Evolutionary conservation across 441 rosid species (phyloP).

Genomic region (Gossypium davidsonii): DNA sequence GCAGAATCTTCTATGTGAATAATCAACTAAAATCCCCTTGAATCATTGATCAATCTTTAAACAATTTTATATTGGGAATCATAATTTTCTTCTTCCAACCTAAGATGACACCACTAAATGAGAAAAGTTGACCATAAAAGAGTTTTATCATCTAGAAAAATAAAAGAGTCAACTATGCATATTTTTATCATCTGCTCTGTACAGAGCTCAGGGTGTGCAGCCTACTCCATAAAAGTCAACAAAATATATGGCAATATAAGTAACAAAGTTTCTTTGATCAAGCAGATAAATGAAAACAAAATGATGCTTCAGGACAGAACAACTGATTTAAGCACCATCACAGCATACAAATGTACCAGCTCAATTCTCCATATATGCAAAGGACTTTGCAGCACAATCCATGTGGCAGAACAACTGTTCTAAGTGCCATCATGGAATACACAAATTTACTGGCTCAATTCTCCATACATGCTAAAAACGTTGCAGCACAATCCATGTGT

Average conservation of each 20-base stretch:
- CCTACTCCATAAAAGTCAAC: neutral
- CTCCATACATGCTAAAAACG: neutral
- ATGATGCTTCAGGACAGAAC: neutral
- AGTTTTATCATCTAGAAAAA: neutral
- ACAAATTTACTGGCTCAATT: neutral
- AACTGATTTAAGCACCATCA: neutral
- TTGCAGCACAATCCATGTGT: neutral
- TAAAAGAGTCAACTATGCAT: neutral
- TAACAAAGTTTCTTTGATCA: neutral
- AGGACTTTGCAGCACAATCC: neutral
- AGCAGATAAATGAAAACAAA: neutral
- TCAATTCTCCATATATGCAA: neutral
- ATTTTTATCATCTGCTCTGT: neutral
- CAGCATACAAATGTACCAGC: neutral
- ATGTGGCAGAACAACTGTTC: neutral
- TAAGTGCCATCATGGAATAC: neutral
- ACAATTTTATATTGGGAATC: neutral
- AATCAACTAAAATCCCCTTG: neutral
- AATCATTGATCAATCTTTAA: neutral
- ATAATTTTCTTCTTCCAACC: neutral
- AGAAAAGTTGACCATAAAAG: too few species aligned
- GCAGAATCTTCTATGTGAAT: neutral
- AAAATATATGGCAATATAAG: neutral
- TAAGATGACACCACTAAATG: neutral
- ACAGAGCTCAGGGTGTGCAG: neutral